These are phyloP conservation scores for Aspergillus fischeri DNA, from an alignment of 2,329 filamentous ascomycete genomes.

Conservation along the genomic window DNA sequence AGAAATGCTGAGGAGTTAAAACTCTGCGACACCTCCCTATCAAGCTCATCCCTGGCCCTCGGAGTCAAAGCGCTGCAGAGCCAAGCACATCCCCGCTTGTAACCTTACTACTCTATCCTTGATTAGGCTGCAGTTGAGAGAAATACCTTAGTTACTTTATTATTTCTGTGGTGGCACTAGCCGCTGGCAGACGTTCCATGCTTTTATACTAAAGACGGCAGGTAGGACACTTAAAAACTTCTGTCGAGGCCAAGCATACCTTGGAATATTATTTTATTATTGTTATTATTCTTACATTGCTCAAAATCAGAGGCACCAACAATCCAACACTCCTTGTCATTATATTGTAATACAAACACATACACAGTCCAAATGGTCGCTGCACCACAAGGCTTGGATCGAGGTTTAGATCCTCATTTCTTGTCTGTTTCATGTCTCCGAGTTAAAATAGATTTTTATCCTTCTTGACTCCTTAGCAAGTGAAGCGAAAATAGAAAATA, in stretches of 20 bases:
- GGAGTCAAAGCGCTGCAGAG: constrained; percentile 21
- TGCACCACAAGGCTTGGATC: not conserved
- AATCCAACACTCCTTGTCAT: not conserved
- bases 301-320: no score
- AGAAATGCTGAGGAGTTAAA: not conserved
- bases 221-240: not conserved
- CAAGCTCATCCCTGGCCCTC: constrained; percentile 5
- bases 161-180: not conserved
- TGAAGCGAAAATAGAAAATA: not conserved
- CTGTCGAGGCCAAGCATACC: not conserved
- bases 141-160: not conserved
- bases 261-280: not conserved
- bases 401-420: not conserved
- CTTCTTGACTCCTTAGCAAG: not conserved
- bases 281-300: no score
- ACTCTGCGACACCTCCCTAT: not conserved
- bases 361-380: not conserved
- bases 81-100: constrained; percentile 15
- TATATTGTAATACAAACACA: not conserved
- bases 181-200: not conserved
- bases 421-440: not conserved
- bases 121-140: not conserved
- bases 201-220: not conserved
- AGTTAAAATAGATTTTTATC: not conserved
- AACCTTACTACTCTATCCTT: not conserved